Percentiles rank a stretch among this genome's conserved stretches.
Evolutionary conservation across 2,329 filamentous ascomycete genomes (phyloP).

Genomic region (Fusarium globosum): DNA sequence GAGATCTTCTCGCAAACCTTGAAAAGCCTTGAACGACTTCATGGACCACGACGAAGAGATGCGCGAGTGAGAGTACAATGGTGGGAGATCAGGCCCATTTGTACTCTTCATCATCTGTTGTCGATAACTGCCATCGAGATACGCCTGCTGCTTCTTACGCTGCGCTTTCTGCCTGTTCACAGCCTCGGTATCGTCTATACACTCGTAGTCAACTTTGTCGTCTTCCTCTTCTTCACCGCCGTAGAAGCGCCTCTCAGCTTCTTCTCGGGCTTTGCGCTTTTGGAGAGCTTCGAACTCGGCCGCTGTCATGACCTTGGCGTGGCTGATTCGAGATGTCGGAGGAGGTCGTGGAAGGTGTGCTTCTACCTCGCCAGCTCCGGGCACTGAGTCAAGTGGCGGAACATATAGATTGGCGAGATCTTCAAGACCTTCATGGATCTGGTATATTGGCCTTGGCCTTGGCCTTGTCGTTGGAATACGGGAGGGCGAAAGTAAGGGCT

Average conservation of each 20-base stretch:
- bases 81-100: not conserved
- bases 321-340: not conserved
- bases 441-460: not conserved
- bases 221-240: constrained; percentile 13
- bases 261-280: constrained; percentile 1
- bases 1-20: not conserved
- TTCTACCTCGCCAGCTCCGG: not conserved
- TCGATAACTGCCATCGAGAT: constrained; percentile 17
- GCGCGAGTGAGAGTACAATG: not conserved
- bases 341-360: not conserved
- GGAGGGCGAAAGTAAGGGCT: not conserved
- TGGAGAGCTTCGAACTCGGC: constrained; percentile 18
- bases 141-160: constrained; percentile 19
- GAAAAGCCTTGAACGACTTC: constrained; percentile 8
- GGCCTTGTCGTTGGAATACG: not conserved
- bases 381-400: not conserved
- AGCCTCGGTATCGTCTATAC: constrained; percentile 6
- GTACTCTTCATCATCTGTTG: constrained; percentile 33
- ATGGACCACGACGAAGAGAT: constrained; percentile 8
- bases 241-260: constrained; percentile 1
- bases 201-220: constrained; percentile 20
- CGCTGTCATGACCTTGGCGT: constrained; percentile 20
- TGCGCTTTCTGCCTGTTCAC: not conserved
- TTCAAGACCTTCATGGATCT: constrained; percentile 9
- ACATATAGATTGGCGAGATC: constrained; percentile 9